Evolutionary conservation across 2,329 filamentous ascomycete species (phyloP).

Genomic region (Apiospora koreana): DNA sequence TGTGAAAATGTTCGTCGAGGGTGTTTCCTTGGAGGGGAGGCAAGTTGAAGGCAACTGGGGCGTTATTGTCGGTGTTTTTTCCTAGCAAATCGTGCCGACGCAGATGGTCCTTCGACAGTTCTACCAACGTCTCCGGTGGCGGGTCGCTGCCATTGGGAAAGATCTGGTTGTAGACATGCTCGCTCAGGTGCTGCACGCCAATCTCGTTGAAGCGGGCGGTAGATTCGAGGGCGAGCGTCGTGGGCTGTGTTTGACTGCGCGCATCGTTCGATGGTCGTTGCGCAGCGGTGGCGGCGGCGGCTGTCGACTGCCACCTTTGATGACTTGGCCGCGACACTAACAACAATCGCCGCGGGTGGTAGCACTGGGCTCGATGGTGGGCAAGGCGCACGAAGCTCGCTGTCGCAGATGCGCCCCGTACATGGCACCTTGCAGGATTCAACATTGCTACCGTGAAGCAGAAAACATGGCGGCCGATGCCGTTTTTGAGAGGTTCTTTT

Average conservation of each 20-base stretch:
- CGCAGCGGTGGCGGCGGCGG: conserved; percentile 27
- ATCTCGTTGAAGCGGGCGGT: conserved; percentile 84
- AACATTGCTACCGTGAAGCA: conserved; percentile 38
- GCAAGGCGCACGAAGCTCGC: conserved; percentile 53
- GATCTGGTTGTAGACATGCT: conserved; percentile 78
- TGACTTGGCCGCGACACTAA: conserved; percentile 38
- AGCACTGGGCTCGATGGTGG: conserved; percentile 45
- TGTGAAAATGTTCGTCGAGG: conserved; percentile 92
- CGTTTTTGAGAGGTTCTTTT: background rate
- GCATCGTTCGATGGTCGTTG: conserved; percentile 18
- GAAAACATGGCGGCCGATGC: conserved; percentile 22
- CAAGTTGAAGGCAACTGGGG: conserved; percentile 83
- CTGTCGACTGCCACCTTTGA: conserved; percentile 46
- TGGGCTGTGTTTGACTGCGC: background rate
- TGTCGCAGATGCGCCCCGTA: conserved; percentile 40
- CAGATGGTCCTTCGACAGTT: conserved; percentile 81
- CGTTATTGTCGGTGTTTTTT: conserved; percentile 78
- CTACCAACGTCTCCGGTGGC: conserved; percentile 71
- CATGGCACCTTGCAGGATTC: conserved; percentile 36
- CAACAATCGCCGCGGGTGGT: conserved; percentile 34
- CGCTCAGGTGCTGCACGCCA: conserved; percentile 90
- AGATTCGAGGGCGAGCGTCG: conserved; percentile 42
- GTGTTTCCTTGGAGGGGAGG: conserved; percentile 77
- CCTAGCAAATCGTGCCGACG: conserved; percentile 82
- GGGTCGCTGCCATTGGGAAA: conserved; percentile 63